Percentiles rank a stretch among this genome's conserved stretches.
phyloP scores from a whole-genome alignment of 2,329 filamentous ascomycete species.

The Claviceps capensis region DNA sequence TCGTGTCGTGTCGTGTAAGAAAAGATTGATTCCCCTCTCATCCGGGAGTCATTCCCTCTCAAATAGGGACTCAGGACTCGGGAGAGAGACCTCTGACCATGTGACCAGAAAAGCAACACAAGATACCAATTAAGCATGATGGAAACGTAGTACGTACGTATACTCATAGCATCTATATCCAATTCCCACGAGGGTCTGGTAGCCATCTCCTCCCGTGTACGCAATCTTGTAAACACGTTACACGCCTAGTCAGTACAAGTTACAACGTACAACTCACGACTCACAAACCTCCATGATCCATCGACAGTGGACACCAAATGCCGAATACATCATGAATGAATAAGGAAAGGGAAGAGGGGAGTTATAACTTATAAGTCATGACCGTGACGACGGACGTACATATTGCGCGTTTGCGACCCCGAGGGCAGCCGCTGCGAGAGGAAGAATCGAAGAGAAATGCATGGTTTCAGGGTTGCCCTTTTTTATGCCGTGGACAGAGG shows the following conservation, averaged over 20 bases:
- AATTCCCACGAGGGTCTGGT: background rate
- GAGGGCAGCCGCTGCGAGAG: background rate
- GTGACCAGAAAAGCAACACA: background rate
- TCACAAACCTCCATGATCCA: background rate
- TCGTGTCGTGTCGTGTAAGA: background rate
- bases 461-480: background rate
- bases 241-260: background rate
- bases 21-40: background rate
- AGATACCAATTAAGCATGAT: background rate
- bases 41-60: no score
- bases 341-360: background rate
- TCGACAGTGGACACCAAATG: no score
- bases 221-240: background rate
- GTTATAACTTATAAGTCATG: background rate
- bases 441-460: background rate
- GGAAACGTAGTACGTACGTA: background rate
- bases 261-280: background rate
- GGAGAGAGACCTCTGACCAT: no score
- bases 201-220: background rate
- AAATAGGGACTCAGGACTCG: no score
- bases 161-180: slow-evolving; percentile 1
- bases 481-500: no score
- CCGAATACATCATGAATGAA: no score
- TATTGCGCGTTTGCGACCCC: background rate
- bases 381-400: background rate